Conservation (phyloP, 2,329 filamentous ascomycete genomes). For the Aureobasidium sp. region DNA sequence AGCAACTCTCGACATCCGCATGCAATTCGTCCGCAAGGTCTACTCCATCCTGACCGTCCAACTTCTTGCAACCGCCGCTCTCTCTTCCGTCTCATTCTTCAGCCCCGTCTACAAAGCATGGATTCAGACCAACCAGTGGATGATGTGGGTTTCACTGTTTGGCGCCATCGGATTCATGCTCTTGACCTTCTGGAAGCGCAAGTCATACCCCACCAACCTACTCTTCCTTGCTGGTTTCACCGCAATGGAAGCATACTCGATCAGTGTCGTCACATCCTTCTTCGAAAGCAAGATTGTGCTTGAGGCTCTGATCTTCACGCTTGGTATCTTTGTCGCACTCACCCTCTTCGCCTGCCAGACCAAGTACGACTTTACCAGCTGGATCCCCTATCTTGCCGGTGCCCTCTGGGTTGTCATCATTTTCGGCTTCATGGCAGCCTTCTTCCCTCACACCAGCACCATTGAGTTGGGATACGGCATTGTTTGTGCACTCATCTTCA, state of each 20-base stretch:
- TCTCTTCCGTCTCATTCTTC: conserved; percentile 82
- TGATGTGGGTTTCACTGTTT: conserved; percentile 82
- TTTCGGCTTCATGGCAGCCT: conserved; percentile 86
- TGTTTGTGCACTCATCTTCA: conserved; percentile 78
- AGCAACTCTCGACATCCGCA: conserved; percentile 86
- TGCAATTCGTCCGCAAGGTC: conserved; percentile 39
- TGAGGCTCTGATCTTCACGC: conserved; percentile 79
- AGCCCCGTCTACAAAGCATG: conserved; percentile 68
- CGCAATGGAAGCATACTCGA: conserved; percentile 81
- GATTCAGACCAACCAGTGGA: conserved; percentile 75
- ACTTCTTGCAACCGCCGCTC: conserved; percentile 70
- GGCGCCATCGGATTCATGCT: conserved; percentile 77
- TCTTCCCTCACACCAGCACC: conserved; percentile 76
- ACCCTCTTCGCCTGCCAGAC: conserved; percentile 89
- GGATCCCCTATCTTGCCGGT: conserved; percentile 93
- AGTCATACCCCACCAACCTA: conserved; percentile 81
- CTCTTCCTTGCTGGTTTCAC: conserved; percentile 89
- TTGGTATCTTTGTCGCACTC: conserved; percentile 54
- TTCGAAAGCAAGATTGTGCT: conserved; percentile 78
- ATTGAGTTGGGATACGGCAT: conserved; percentile 80
- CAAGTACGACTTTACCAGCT: conserved; percentile 96
- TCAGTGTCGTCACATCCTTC: conserved; percentile 87
- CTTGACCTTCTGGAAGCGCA: conserved; percentile 90
- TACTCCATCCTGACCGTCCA: conserved; percentile 97
- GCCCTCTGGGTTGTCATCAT: conserved; percentile 82